Evolutionary conservation across 495 filamentous ascomycete species (phyloP), one percentile per base, ranked within the genome.

Genomic region (Bryoglossum gracile): DNA sequence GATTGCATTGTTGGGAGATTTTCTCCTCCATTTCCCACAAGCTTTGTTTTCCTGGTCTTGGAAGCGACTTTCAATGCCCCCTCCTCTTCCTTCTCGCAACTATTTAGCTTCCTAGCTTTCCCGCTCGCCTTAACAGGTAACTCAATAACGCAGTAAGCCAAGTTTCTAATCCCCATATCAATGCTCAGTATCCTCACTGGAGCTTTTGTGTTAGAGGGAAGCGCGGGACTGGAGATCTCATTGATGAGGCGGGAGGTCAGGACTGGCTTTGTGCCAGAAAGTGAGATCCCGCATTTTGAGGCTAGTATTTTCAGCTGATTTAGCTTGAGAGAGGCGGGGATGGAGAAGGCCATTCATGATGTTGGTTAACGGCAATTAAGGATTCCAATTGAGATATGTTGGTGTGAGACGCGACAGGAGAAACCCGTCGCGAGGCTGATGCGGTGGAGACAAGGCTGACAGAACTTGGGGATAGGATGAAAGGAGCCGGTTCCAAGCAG

Each of bases 131-230:
- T 35, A 14, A 28, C 17, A 2, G 70, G 65, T 3, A 74, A 55
- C 33, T 76, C 63, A 42, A 83, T 58, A 28, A 86, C 63, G 61
- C 81, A 84, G 61, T 82, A 88, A 11, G 88, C 90, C 13, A 95
- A 68, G 66, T 92, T 94, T 34, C 78, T 77, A 57, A 96, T 82
- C 35, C 89, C 87, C 76, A 95, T 81, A 65, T 95, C 87, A 57
- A 92, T 83, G 61, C 87, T 89, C 18, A 96, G 62, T 40, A 97
- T 76, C 23, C 73, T 54, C 11, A 46, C 55, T 23, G 38, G 41
- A 13, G 23, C 21, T 33, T 8, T 6, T 8, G 22, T 18, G n/a
- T 8, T 21, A 30, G 36, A 48, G 46, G 41, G 16, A 4, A 11
- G 22, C 8, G 28, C 19, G 43, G 46, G 8, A 23, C 14, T 11